Percentiles rank a stretch among this genome's conserved stretches.
Evolutionary conservation across 768 basidiomycete genomes (phyloP).

Genomic region (Botryobasidium botryosum): DNA sequence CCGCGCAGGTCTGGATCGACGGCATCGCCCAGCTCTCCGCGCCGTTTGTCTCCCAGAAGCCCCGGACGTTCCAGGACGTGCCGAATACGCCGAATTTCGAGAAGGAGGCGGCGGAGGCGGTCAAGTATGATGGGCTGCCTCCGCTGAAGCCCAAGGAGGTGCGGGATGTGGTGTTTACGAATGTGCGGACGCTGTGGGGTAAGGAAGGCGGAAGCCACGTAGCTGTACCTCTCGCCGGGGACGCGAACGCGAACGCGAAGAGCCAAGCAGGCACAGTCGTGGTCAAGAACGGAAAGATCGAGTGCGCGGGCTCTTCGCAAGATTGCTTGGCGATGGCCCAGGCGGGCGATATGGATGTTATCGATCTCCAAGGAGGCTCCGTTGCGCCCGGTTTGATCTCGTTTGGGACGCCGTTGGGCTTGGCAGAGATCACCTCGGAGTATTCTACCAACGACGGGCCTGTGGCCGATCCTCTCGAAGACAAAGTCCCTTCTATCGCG

Average conservation of each 20-base stretch:
- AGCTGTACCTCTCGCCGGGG: neutral
- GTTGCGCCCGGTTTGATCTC: constrained; percentile 18
- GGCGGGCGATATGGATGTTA: neutral
- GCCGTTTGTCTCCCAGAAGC: constrained; percentile 15
- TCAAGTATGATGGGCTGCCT: constrained; percentile 3
- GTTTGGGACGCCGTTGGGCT: constrained; percentile 21
- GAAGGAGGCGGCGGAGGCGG: neutral
- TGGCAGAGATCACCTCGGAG: constrained; percentile 21
- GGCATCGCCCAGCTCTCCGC: constrained; percentile 23
- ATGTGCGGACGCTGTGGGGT: constrained; percentile 7
- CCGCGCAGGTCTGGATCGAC: constrained; percentile 24
- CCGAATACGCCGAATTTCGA: constrained; percentile 1
- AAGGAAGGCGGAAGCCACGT: neutral
- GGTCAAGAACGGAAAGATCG: constrained; percentile 4
- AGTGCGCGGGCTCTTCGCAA: constrained; percentile 6
- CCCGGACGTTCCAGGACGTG: constrained; percentile 11
- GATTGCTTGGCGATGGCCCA: neutral
- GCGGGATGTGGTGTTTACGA: constrained; percentile 8
- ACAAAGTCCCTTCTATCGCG: too few species aligned
- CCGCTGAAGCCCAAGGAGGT: neutral
- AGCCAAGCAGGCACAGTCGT: constrained; percentile 1
- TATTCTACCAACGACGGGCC: constrained; percentile 20
- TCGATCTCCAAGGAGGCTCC: constrained; percentile 20
- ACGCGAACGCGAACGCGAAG: neutral
- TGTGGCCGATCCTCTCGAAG: constrained; percentile 11